A percentile compares a stretch with the other conserved stretches of the same genome.
phyloP scores from a whole-genome alignment of 305 asterid species.

The Solanum hybrid region DNA sequence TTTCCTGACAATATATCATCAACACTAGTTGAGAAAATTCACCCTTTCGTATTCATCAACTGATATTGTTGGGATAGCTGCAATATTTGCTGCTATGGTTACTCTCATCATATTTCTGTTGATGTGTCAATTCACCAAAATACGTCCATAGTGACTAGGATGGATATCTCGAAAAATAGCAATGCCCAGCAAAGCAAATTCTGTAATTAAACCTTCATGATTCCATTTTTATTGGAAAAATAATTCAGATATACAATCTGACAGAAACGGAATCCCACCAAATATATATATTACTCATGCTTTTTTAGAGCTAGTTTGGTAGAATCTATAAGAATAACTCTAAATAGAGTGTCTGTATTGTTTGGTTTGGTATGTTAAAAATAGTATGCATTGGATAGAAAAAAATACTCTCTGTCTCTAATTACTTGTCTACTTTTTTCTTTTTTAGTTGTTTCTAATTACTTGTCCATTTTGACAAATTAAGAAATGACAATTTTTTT shows the following conservation, averaged over 20 bases:
- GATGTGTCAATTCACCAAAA: neutral
- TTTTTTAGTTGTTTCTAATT: too few relatives aligned
- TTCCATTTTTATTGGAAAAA: neutral
- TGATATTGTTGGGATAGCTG: slow-evolving; percentile 25
- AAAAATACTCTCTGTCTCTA: too few relatives aligned
- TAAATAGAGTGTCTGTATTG: neutral
- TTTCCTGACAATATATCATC: slow-evolving; percentile 35
- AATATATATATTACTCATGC: neutral
- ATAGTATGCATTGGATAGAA: too few relatives aligned
- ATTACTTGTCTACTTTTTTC: too few relatives aligned
- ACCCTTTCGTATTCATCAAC: slow-evolving; percentile 56
- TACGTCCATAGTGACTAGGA: neutral
- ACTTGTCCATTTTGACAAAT: too few relatives aligned
- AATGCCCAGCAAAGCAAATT: neutral
- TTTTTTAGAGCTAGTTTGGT: too few relatives aligned
- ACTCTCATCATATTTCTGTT: neutral
- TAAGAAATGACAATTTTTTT: too few relatives aligned
- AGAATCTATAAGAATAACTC: neutral
- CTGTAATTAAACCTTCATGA: neutral
- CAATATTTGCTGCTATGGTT: slow-evolving; percentile 40
- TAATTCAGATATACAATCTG: neutral
- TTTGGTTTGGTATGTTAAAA: neutral
- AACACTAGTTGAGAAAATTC: slow-evolving; percentile 2
- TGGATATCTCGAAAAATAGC: neutral
- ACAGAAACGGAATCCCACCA: neutral